These are phyloP conservation scores for Hordeum marinum DNA, from an alignment of 176 grass and related monocot species.

Conservation along the genomic window DNA sequence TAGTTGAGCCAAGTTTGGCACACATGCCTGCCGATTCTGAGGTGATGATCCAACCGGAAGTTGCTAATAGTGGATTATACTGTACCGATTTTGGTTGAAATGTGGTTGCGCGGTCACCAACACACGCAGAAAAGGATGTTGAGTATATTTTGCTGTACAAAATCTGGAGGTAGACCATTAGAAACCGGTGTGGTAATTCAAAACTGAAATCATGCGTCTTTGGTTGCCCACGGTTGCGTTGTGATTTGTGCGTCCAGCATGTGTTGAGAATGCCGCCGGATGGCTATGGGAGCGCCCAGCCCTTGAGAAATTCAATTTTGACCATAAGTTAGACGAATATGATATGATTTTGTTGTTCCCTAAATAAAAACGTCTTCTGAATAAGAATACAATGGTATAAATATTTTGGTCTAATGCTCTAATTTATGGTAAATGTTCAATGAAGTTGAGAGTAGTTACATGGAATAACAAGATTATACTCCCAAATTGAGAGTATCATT, in stretches of 20 bases:
- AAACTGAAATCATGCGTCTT: neutral
- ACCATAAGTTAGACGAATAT: too few species aligned
- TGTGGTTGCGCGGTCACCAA: neutral
- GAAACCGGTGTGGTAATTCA: neutral
- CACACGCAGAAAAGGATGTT: neutral
- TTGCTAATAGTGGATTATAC: neutral
- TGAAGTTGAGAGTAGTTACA: too few species aligned
- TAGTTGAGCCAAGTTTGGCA: slow-evolving; percentile 16
- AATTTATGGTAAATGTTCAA: too few species aligned
- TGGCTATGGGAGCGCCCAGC: too few species aligned
- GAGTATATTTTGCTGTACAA: slow-evolving; percentile 10
- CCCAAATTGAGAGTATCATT: too few species aligned
- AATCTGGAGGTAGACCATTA: neutral
- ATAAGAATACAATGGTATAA: too few species aligned
- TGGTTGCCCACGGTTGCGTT: neutral
- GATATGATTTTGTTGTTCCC: too few species aligned
- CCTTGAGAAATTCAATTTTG: too few species aligned
- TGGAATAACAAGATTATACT: too few species aligned
- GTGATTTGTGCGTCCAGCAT: neutral
- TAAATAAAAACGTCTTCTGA: too few species aligned
- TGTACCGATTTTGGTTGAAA: neutral
- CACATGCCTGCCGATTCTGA: neutral
- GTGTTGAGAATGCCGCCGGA: too few species aligned
- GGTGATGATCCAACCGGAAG: neutral
- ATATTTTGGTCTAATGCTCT: too few species aligned